Evolutionary conservation across 2,329 filamentous ascomycete species (phyloP).

Genomic region (Fusarium sarcochroum): DNA sequence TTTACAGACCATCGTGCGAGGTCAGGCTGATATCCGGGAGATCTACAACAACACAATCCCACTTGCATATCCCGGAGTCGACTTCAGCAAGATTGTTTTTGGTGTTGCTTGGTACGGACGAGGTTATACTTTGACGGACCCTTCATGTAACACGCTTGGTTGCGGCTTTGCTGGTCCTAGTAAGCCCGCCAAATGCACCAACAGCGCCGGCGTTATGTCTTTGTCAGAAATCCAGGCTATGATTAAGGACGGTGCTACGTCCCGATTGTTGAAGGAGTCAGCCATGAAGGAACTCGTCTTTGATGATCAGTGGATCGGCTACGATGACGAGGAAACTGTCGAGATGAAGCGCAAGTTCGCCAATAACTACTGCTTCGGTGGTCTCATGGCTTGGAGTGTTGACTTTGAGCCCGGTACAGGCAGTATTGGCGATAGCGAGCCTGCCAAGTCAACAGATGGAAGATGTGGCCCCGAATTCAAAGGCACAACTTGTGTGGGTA

Average conservation of each 20-base stretch:
- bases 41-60: constrained; percentile 54
- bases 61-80: constrained; percentile 58
- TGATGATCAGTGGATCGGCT: constrained; percentile 45
- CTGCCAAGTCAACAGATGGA: constrained; percentile 10
- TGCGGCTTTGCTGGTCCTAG: constrained; percentile 43
- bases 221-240: constrained; percentile 49
- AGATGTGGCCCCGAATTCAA: constrained; percentile 16
- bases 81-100: constrained; percentile 59
- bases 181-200: constrained; percentile 46
- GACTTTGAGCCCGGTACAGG: constrained; percentile 20
- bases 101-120: constrained; percentile 64
- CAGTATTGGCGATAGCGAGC: background rate
- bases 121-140: constrained; percentile 55
- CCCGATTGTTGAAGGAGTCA: constrained; percentile 14
- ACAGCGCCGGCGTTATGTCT: constrained; percentile 49
- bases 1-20: constrained; percentile 51
- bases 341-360: constrained; percentile 27
- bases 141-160: constrained; percentile 44
- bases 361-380: constrained; percentile 27
- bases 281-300: constrained; percentile 35
- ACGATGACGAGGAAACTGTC: constrained; percentile 49
- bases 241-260: constrained; percentile 41
- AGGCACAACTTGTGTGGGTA: constrained; percentile 17
- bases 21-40: constrained; percentile 60
- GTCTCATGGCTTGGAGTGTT: constrained; percentile 33